These are phyloP conservation scores for Suillus subluteus DNA, from an alignment of 768 basidiomycete genomes.

Conservation along the genomic window DNA sequence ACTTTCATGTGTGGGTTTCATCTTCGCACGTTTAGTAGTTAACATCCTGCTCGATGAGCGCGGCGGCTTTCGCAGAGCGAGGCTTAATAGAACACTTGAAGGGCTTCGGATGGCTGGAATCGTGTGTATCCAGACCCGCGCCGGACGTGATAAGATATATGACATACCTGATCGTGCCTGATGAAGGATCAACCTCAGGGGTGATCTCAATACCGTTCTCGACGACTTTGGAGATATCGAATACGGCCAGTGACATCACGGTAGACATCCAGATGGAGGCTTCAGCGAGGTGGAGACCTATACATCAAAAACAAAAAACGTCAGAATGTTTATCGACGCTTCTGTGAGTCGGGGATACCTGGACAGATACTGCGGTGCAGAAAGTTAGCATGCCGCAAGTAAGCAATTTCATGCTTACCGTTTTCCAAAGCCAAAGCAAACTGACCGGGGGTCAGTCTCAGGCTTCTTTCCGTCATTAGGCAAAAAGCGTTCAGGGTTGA, in stretches of 20 bases:
- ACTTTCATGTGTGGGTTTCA: not conserved
- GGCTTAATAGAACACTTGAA: not conserved
- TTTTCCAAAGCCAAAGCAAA: not conserved
- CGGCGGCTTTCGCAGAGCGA: not conserved
- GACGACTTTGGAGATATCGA: not conserved
- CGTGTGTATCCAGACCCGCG: not conserved
- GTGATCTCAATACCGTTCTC: not conserved
- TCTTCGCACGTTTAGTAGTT: not conserved
- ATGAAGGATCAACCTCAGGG: not conserved
- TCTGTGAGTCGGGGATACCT: not conserved
- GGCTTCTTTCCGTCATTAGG: too few relatives aligned
- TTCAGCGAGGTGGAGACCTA: too few relatives aligned
- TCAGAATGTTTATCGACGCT: too few relatives aligned
- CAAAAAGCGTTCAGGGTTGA: too few relatives aligned
- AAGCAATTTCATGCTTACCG: not conserved
- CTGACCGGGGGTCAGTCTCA: too few relatives aligned
- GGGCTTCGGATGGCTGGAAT: not conserved
- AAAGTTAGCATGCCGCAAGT: not conserved
- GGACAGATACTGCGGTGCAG: not conserved
- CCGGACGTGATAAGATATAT: not conserved
- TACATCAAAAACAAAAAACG: too few relatives aligned
- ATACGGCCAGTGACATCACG: too few relatives aligned
- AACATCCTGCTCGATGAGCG: not conserved
- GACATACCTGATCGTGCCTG: not conserved
- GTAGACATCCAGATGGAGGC: too few relatives aligned